Base-by-base conservation (phyloP, 208 protist genomes). In the Tritrichomonas musculus region DNA sequence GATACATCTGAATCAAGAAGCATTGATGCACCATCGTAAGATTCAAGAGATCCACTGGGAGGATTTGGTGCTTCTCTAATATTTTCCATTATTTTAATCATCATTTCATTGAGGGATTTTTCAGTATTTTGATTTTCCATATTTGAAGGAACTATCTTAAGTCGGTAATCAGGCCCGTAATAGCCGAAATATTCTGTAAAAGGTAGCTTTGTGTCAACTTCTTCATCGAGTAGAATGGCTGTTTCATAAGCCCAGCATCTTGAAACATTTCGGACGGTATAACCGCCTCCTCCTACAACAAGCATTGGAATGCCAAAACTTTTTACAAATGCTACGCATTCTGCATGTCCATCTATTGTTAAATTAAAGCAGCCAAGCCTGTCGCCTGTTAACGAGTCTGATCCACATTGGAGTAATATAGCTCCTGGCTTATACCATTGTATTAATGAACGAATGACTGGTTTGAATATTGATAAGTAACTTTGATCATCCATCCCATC, bases 321-420 rank as follows among this genome's bases (percentile, higher is more conserved):
- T 41, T 93, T 93, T 41, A 93, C n/a, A 49, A 64, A 69, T 93
- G n/a, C 8, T 9, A 99, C 97, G 95, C 98, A 99, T 93, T 98
- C 96, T 57, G 96, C 97, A 95, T 99, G 97, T 17, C 93, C 94
- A 66, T 94, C 69, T 0, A 98, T 96, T 0, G 98, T 97, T 39
- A 99, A 94, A 93, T 99, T 99, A 82, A 99, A 98, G 36, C 96
- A 96, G n/a, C 98, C 98, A 2, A 99, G 95, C 27, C 98, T 97
- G 95, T 99, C 99, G 55, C 98, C 98, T 22, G 97, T 96, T 9
- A 99, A 95, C 36, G 97, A 98, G 96, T 99, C 99, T 8, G 98
- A 98, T 60, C 99, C 99, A 96, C 98, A 99, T 95, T 99, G 98
- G 30, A 99, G 95, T 11, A 99, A 98, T 92, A 99, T 96, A 0